phyloP scores from a whole-genome alignment of 2,329 filamentous ascomycete species.

The Claviceps lovelessii region DNA sequence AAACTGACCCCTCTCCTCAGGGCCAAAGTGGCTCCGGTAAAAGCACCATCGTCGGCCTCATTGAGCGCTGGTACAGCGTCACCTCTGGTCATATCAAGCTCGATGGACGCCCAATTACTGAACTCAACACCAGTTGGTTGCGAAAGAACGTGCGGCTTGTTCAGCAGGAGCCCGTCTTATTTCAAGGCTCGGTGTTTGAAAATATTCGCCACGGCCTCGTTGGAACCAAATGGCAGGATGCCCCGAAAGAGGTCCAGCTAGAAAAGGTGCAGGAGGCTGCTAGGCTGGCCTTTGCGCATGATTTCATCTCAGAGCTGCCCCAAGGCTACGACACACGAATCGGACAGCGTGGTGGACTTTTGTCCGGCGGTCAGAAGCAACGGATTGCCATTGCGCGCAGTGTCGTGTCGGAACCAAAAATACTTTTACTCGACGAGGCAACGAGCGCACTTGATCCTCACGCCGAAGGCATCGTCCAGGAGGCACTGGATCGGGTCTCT shows the following conservation, averaged over 20 bases:
- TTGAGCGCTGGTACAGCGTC: conserved; percentile 46
- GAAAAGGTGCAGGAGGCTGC: conserved; percentile 31
- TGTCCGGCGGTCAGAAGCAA: conserved; percentile 25
- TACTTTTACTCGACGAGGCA: conserved; percentile 83
- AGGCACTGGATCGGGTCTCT: conserved; percentile 59
- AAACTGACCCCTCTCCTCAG: not conserved
- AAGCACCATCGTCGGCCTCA: conserved; percentile 40
- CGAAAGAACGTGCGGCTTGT: not conserved
- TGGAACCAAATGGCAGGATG: conserved; percentile 24
- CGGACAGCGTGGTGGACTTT: conserved; percentile 46
- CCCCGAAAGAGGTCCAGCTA: conserved; percentile 26
- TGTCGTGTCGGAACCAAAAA: conserved; percentile 71
- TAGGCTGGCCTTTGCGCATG: conserved; percentile 33
- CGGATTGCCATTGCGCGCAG: conserved; percentile 8
- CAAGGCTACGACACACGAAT: conserved; percentile 39
- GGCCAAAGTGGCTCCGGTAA: conserved; percentile 37
- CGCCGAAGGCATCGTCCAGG: conserved; percentile 82
- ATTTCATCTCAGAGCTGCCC: conserved; percentile 34
- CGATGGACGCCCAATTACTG: conserved; percentile 17
- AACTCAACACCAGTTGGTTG: not conserved
- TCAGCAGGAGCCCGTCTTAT: conserved; percentile 28
- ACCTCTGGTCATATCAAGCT: conserved; percentile 29
- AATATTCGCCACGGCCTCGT: conserved; percentile 39
- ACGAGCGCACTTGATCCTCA: conserved; percentile 86
- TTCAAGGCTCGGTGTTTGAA: conserved; percentile 34